These are phyloP conservation scores for Xylariaceae sp. DNA, from an alignment of 2,329 filamentous ascomycete genomes.

Conservation along the genomic window DNA sequence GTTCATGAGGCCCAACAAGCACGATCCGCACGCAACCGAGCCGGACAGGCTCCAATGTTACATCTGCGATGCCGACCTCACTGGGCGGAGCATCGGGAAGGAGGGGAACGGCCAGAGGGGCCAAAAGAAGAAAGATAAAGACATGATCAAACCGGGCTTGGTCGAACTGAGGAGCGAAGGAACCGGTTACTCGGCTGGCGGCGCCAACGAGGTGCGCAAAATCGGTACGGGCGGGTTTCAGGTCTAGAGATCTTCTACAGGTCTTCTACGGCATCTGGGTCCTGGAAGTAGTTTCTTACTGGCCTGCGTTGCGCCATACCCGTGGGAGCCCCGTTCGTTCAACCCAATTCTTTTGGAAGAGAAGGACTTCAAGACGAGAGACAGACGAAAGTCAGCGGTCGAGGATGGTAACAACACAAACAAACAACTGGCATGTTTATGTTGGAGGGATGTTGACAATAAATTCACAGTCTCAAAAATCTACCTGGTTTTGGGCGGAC, in stretches of 20 bases:
- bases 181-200: conserved; percentile 87
- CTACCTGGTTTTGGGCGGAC: conserved; percentile 4
- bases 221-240: conserved; percentile 70
- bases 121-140: conserved; percentile 44
- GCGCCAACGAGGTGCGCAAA: conserved; percentile 73
- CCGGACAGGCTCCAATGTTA: conserved; percentile 62
- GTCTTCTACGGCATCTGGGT: neutral
- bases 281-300: too few relatives aligned
- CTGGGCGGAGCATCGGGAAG: conserved; percentile 25
- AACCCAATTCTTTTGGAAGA: too few relatives aligned
- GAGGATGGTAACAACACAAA: too few relatives aligned
- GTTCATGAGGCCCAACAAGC: conserved; percentile 62
- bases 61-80: conserved; percentile 79
- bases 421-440: too few relatives aligned
- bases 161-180: conserved; percentile 80
- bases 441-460: too few relatives aligned
- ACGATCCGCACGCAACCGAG: conserved; percentile 47
- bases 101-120: too few relatives aligned
- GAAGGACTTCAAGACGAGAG: too few relatives aligned
- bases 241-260: conserved; percentile 45
- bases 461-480: neutral
- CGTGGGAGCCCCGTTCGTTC: too few relatives aligned
- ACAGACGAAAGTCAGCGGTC: too few relatives aligned
- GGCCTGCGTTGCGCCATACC: too few relatives aligned
- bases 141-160: conserved; percentile 62